phyloP scores from a whole-genome alignment of 306 rosid genomes.

The Nissolia schottii region DNA sequence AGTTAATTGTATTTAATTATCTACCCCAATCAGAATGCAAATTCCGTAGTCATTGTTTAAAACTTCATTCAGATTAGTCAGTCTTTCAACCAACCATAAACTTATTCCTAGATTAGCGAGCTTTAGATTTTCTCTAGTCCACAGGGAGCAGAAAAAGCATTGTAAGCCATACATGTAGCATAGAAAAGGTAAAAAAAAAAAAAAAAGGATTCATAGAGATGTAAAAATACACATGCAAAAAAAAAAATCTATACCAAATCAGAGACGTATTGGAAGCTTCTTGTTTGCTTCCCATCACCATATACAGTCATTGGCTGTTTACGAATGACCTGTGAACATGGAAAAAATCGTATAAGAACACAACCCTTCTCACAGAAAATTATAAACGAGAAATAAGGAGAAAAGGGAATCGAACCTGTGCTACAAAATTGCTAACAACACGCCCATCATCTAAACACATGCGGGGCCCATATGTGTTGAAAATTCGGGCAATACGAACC shows the following conservation, averaged over 20 bases:
- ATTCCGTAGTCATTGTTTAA: not conserved
- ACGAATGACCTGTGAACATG: conserved; percentile 74
- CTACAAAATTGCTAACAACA: conserved; percentile 95
- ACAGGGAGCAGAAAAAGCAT: not conserved
- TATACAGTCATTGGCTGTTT: conserved; percentile 88
- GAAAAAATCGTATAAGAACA: not conserved
- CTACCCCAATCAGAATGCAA: not conserved
- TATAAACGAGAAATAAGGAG: not conserved
- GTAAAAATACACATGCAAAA: not conserved
- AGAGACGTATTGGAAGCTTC: conserved; percentile 97
- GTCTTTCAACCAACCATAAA: conserved; percentile 2
- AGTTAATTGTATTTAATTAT: not conserved
- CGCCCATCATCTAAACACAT: conserved; percentile 99
- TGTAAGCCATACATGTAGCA: not conserved
- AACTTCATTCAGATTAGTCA: not conserved
- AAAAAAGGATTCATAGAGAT: conserved; percentile 2
- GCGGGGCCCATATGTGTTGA: conserved; percentile 93
- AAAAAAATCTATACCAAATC: conserved; percentile 62
- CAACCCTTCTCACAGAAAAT: not conserved
- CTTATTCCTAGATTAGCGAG: not conserved
- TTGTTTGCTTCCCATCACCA: conserved; percentile 95
- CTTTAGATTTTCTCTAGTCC: not conserved
- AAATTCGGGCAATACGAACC: conserved; percentile 98
- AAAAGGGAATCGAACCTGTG: conserved; percentile 56
- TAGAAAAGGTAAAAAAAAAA: not conserved